Base-by-base conservation (phyloP, 2,329 filamentous ascomycete genomes). In the Ilyonectria mors-panacis region DNA sequence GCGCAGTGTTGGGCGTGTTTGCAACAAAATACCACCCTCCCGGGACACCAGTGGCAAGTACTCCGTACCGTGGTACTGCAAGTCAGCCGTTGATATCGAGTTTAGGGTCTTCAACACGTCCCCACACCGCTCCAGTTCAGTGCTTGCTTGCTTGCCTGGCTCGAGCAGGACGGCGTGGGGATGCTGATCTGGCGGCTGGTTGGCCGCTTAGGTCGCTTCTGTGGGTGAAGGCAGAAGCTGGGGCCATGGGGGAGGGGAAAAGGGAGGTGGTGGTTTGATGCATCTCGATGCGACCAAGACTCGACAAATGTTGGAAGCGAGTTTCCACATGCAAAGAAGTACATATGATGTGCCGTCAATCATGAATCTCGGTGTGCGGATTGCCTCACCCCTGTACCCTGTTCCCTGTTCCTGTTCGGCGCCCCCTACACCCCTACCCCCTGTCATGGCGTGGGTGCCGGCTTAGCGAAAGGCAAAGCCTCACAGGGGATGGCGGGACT, bases 291-390 rank as follows among this genome's bases (percentile, higher is more conserved):
- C n/a, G 50, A 37, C 50, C 50, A 35, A 35, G 28, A 15, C n/a
- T 48, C 23, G 47, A 50, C 62, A 15, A 35, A n/a, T 33, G 57
- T 15, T 55, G 30, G 55, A 58, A 59, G 56, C 63, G 57, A 55
- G 50, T 56, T 47, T 39, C 50, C 54, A 57, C 50, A 65, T 65
- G 44, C 39, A 63, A 39, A 21, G 3, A 28, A 28, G n/a, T 35
- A 53, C 50, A 53, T n/a, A 53, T 53, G 58, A 69, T 65, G 47
- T 39, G 39, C 61, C 30, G 35, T 60, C 45, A 57, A 44, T 61
- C 45, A 68, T 71, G 67, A 72, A 73, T 74, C 71, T 73, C 71
- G 65, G 69, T 67, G 69, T 69, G 55, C 56, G 63, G 67, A 67
- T 63, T 69, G 37, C 60, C 58, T 57, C 62, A 69, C 39, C 59